phyloP scores from a whole-genome alignment of 177 flowering plant genomes.

The Viscum album region DNA sequence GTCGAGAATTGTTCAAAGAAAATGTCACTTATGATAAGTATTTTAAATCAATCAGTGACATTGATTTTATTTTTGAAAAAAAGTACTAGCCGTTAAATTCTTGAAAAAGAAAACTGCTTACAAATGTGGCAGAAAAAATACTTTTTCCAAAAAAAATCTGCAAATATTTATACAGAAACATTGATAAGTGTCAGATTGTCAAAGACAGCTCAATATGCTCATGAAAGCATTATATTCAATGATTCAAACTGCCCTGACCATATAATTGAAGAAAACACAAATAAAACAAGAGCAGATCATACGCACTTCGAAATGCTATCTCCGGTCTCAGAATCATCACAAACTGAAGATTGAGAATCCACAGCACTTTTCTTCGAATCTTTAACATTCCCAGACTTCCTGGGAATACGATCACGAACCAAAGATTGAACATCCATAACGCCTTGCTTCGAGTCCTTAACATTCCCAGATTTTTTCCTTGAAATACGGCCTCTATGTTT shows the following conservation, averaged over 20 bases:
- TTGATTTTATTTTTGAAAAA: too few species aligned
- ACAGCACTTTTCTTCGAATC: constrained; percentile 47
- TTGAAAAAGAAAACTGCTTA: too few species aligned
- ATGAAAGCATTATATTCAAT: too few species aligned
- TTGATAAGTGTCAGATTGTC: too few species aligned
- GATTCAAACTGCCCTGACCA: not conserved
- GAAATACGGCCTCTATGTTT: constrained; percentile 32
- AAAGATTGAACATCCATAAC: constrained; percentile 30
- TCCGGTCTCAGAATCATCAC: constrained; percentile 60
- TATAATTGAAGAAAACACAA: not conserved
- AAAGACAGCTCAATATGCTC: too few species aligned
- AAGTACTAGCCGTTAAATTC: too few species aligned
- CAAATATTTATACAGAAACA: too few species aligned
- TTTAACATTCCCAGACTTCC: constrained; percentile 31
- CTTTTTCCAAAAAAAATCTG: too few species aligned
- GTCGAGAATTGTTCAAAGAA: too few species aligned
- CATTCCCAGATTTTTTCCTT: constrained; percentile 32
- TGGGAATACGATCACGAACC: constrained; percentile 24
- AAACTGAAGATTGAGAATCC: constrained; percentile 34
- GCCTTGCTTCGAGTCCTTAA: constrained; percentile 49
- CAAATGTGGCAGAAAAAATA: too few species aligned
- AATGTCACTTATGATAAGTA: too few species aligned
- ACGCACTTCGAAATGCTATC: constrained; percentile 57
- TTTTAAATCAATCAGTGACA: too few species aligned
- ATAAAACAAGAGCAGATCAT: not conserved